Conservation (phyloP, 495 filamentous ascomycete genomes). For the Evernia prunastri region DNA sequence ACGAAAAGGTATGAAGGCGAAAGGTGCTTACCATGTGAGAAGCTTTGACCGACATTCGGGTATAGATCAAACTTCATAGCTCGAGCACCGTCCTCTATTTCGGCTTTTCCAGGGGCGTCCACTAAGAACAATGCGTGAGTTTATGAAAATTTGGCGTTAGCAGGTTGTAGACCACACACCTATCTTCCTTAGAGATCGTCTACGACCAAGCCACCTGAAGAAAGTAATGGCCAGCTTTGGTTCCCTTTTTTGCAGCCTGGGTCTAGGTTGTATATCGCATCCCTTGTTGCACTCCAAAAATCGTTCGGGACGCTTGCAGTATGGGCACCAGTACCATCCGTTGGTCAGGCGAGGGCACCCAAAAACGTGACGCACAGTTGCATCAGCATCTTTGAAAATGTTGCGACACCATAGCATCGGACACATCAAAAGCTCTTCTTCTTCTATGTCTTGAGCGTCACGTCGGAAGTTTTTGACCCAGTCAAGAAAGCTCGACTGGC, state of each 20-base stretch:
- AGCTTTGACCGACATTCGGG: too few species aligned
- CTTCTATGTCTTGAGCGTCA: neutral
- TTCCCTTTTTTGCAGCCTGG: neutral
- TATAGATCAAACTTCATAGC: too few species aligned
- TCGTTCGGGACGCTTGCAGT: slow-evolving; percentile 7
- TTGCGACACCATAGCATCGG: slow-evolving; percentile 17
- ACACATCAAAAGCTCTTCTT: slow-evolving; percentile 10
- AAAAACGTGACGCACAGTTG: slow-evolving; percentile 4
- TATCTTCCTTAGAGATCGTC: neutral
- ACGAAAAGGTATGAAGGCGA: too few species aligned
- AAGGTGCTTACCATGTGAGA: too few species aligned
- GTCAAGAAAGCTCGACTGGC: neutral
- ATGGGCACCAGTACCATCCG: slow-evolving; percentile 16
- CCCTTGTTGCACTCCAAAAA: slow-evolving; percentile 8
- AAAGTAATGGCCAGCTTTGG: slow-evolving; percentile 3
- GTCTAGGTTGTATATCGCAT: neutral
- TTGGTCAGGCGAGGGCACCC: slow-evolving; percentile 5
- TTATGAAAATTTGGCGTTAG: neutral
- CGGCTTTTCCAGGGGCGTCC: neutral
- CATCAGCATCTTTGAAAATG: neutral
- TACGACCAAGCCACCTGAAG: slow-evolving; percentile 5
- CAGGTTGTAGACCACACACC: neutral
- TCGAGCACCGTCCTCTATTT: neutral
- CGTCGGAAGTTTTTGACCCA: slow-evolving; percentile 7
- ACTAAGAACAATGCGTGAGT: neutral